phyloP scores from a whole-genome alignment of 768 basidiomycete genomes.

The Kwoniella mangroviensis region DNA sequence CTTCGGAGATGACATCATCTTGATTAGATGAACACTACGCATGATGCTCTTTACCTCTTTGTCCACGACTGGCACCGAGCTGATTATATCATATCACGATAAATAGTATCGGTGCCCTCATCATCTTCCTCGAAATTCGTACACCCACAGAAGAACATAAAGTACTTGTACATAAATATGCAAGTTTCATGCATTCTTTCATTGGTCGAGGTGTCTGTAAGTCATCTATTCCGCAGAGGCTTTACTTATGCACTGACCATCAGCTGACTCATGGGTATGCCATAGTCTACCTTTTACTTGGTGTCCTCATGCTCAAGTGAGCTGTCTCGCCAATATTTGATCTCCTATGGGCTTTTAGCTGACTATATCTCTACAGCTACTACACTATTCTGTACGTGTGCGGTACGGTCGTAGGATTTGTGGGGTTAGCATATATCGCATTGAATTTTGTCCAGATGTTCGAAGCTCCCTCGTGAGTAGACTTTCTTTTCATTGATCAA shows the following conservation, averaged over 20 bases:
- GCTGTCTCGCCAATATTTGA: no score
- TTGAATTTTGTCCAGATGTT: slow-evolving; percentile 55
- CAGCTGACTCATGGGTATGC: neutral
- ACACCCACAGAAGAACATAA: slow-evolving; percentile 56
- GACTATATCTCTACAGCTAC: slow-evolving; percentile 38
- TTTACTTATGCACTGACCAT: neutral
- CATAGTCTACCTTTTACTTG: slow-evolving; percentile 53
- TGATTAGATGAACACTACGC: neutral
- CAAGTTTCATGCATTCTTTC: slow-evolving; percentile 58
- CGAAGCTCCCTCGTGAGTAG: slow-evolving; percentile 55
- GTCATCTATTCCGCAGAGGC: slow-evolving; percentile 14
- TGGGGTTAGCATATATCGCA: slow-evolving; percentile 53
- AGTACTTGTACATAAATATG: slow-evolving; percentile 53
- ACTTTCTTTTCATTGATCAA: no score
- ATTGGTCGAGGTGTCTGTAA: slow-evolving; percentile 58
- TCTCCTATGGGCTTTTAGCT: neutral
- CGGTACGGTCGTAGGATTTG: slow-evolving; percentile 52
- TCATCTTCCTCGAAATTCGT: slow-evolving; percentile 54
- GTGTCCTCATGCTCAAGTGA: slow-evolving; percentile 56
- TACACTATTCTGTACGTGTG: slow-evolving; percentile 57
- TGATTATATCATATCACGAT: neutral
- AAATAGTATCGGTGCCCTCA: slow-evolving; percentile 51
- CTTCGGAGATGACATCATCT: neutral
- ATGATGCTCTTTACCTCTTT: no score
- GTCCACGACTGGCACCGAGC: neutral